Conservation (phyloP, 768 basidiomycete genomes). For the Amanita thiersii region DNA sequence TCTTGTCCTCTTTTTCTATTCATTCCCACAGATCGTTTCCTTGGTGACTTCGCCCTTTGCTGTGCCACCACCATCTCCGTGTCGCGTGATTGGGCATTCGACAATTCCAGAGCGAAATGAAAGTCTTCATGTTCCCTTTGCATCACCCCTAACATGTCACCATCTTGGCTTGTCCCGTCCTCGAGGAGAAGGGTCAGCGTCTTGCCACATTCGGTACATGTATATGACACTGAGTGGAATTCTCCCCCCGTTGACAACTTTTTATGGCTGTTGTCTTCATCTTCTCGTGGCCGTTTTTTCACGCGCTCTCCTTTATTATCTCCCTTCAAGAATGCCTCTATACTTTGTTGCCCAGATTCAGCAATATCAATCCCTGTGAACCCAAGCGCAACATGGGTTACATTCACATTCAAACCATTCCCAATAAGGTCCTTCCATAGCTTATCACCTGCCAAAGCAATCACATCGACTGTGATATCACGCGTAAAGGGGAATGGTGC, state of each 20-base stretch:
- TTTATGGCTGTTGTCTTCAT: slow-evolving; percentile 10
- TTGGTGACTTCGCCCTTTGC: slow-evolving; percentile 11
- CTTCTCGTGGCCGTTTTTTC: slow-evolving; percentile 33
- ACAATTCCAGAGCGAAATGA: slow-evolving; percentile 79
- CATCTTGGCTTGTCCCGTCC: slow-evolving; percentile 12
- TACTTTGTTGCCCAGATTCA: slow-evolving; percentile 76
- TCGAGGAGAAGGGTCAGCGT: slow-evolving; percentile 11
- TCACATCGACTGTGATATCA: slow-evolving; percentile 65
- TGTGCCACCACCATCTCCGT: slow-evolving; percentile 8
- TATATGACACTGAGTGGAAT: slow-evolving; percentile 27
- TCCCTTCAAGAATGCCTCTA: slow-evolving; percentile 76
- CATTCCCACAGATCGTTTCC: slow-evolving; percentile 10
- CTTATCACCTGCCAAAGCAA: slow-evolving; percentile 68
- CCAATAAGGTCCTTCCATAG: slow-evolving; percentile 87
- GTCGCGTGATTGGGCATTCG: slow-evolving; percentile 29
- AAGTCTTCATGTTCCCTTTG: slow-evolving; percentile 80
- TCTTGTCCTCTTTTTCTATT: slow-evolving; percentile 24
- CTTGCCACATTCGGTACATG: slow-evolving; percentile 53
- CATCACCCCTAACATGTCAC: slow-evolving; percentile 30
- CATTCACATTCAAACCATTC: slow-evolving; percentile 41
- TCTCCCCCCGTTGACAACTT: background rate
- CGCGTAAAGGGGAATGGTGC: slow-evolving; percentile 78
- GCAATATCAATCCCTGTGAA: slow-evolving; percentile 72
- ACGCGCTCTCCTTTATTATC: no score
- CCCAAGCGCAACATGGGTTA: slow-evolving; percentile 64